These are phyloP conservation scores for Phytophthora gonapodyides DNA, from an alignment of 352 stramenopile species.

Conservation along the genomic window DNA sequence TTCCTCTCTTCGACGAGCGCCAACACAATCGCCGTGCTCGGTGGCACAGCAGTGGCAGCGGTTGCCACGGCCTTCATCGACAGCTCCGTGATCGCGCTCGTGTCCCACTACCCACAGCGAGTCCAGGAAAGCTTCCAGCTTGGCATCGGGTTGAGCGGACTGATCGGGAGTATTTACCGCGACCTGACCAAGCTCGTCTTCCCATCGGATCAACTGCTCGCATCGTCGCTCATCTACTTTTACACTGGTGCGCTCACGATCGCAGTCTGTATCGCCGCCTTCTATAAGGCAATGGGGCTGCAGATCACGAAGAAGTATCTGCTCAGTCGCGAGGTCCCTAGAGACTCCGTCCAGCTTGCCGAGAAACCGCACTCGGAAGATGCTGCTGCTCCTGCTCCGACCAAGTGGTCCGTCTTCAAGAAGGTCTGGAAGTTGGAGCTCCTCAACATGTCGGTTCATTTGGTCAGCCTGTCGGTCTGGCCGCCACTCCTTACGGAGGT, in stretches of 20 bases:
- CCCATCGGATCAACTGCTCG: slow-evolving; percentile 55
- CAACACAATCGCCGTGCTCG: slow-evolving; percentile 63
- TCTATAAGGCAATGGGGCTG: slow-evolving; percentile 61
- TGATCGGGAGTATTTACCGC: slow-evolving; percentile 83
- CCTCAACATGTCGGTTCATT: slow-evolving; percentile 65
- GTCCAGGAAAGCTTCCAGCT: slow-evolving; percentile 82
- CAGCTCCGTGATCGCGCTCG: slow-evolving; percentile 73
- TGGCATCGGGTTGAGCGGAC: slow-evolving; percentile 71
- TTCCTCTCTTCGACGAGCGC: slow-evolving; percentile 62
- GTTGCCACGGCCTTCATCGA: slow-evolving; percentile 80
- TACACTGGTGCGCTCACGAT: slow-evolving; percentile 80
- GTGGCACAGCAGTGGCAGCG: slow-evolving; percentile 58
- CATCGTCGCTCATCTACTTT: slow-evolving; percentile 84
- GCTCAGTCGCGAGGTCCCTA: slow-evolving; percentile 43
- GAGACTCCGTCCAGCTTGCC: slow-evolving; percentile 39
- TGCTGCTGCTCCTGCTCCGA: slow-evolving; percentile 26
- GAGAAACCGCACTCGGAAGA: slow-evolving; percentile 19
- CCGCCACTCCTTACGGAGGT: slow-evolving; percentile 81
- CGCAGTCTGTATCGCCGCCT: slow-evolving; percentile 69
- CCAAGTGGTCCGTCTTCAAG: slow-evolving; percentile 63
- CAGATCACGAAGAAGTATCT: slow-evolving; percentile 60
- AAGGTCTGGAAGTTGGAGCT: slow-evolving; percentile 69
- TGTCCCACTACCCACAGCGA: slow-evolving; percentile 71
- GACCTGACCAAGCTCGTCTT: slow-evolving; percentile 83
- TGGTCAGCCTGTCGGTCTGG: slow-evolving; percentile 69